Evolutionary conservation across 2,329 filamentous ascomycete species (phyloP), one percentile per base, ranked within the genome.

Genomic region (Verticillium nubilum): DNA sequence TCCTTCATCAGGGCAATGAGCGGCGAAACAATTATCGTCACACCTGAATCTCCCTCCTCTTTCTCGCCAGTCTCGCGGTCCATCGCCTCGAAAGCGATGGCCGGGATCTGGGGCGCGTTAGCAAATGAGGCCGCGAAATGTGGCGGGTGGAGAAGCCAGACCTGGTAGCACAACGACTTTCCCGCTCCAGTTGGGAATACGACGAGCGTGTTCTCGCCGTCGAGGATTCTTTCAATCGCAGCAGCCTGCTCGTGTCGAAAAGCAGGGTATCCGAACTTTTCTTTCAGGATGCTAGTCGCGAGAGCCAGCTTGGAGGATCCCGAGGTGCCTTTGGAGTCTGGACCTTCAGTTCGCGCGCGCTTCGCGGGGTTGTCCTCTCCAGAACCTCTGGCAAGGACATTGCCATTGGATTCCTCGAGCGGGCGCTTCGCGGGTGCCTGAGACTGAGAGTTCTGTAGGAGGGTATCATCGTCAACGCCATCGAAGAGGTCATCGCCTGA

Each of bases 1-100:
- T 86, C 83, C 65, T 86, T 86, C 82, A 85, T 85, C 58, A 86
- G 66, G 2, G 81, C 81, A 57, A 85, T 81, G 3, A 85, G 69
- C 0, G 82, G 82, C 0, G 80, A 85, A 2, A 85, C 80, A 2
- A 85, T 80, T 5, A 86, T 74, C 1, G 81, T 85, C 62, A 85
- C 77, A 5, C 81, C 84, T 12, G 73, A 68, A 19, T 75, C 73
- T 2, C 68, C 68, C 0, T 67, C 57, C 0, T 64, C 65, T 50
- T 70, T 64, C 2, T 63, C 62, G 1, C 67, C 69, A 4, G 62
- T 68, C 17, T 65, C 58, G 1, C 65, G 61, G 33, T 82, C 80
- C 12, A 79, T 64, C 55, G 76, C 69, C 42, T 75, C 72, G 35
- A 82, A 81, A 0, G 78, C 77, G 52, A 82, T 70, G 4, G 73